Percentiles rank a stretch among this genome's conserved stretches.
These are phyloP conservation scores for Tuber indicum DNA, from an alignment of 495 filamentous ascomycete genomes.

Conservation along the genomic window DNA sequence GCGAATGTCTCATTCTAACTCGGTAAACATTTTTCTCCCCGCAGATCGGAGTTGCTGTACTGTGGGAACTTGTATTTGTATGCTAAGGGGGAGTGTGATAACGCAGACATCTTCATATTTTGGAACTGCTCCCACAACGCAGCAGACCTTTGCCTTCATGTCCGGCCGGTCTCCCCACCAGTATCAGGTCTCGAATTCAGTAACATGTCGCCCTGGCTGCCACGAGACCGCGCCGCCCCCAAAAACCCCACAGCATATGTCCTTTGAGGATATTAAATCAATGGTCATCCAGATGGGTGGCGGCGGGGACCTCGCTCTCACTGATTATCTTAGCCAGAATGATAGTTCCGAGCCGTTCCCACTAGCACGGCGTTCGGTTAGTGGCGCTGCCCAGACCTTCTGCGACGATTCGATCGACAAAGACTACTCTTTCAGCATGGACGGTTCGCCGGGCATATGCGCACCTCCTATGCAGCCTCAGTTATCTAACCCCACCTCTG, in stretches of 20 bases:
- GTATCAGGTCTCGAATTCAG: constrained; percentile 19
- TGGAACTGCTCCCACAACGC: constrained; percentile 1
- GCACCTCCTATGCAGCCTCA: constrained; percentile 29
- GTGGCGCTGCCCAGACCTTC: constrained; percentile 6
- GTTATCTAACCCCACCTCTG: constrained; percentile 20
- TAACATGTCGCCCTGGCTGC: constrained; percentile 15
- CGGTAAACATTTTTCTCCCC: constrained; percentile 1
- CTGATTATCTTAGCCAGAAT: constrained; percentile 18
- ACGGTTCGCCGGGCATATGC: constrained; percentile 10
- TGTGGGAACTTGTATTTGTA: neutral
- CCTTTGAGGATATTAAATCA: constrained; percentile 14
- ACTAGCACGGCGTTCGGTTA: constrained; percentile 13
- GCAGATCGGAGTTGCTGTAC: neutral
- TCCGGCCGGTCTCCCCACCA: constrained; percentile 27
- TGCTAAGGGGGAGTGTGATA: neutral
- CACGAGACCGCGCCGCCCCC: constrained; percentile 4
- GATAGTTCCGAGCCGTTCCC: constrained; percentile 27
- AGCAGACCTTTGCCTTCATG: constrained; percentile 23
- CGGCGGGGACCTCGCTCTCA: constrained; percentile 11
- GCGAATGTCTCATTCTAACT: neutral
- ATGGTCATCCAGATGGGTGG: constrained; percentile 12
- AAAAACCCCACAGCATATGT: constrained; percentile 2
- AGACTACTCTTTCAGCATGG: constrained; percentile 5
- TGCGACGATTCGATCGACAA: constrained; percentile 12
- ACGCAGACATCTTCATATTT: neutral